phyloP scores from a whole-genome alignment of 176 grass and related monocot genomes.

The bread wheat (Triticum aestivum) region DNA sequence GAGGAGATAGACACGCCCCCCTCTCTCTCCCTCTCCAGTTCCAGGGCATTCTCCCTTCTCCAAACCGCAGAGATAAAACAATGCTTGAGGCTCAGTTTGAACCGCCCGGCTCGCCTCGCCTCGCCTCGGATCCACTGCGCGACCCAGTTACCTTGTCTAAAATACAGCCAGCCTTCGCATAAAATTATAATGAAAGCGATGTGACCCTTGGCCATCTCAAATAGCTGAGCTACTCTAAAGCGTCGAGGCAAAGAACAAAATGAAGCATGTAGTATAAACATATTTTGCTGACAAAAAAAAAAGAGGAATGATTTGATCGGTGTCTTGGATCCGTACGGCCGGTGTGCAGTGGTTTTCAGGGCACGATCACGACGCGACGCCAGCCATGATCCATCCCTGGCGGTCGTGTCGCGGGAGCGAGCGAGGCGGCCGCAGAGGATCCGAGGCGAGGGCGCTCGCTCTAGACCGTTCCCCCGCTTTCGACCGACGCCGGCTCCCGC shows the following conservation, averaged over 20 bases:
- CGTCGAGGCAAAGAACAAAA: not conserved
- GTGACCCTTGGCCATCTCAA: not conserved
- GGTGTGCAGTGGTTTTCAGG: not conserved
- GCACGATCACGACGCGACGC: not conserved
- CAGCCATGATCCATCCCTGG: not conserved
- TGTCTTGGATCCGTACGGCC: not conserved
- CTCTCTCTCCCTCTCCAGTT: not conserved
- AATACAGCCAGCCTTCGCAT: no score
- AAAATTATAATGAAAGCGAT: not conserved
- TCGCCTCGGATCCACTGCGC: constrained; percentile 29
- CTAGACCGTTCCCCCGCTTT: constrained; percentile 48
- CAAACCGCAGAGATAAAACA: not conserved
- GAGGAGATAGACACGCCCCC: constrained; percentile 27
- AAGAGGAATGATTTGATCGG: not conserved
- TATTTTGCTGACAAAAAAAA: not conserved
- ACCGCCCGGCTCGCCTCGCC: not conserved
- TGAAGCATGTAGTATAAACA: not conserved
- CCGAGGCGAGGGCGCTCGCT: constrained; percentile 12
- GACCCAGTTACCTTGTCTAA: no score
- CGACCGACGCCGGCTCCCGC: constrained; percentile 48
- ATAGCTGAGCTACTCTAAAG: no score
- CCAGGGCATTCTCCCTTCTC: not conserved
- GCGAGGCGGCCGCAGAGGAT: constrained; percentile 25
- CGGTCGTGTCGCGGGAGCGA: constrained; percentile 7
- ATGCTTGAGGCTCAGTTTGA: constrained; percentile 15